Conservation (phyloP, 176 grass and related monocot genomes). For the Leersia perrieri region DNA sequence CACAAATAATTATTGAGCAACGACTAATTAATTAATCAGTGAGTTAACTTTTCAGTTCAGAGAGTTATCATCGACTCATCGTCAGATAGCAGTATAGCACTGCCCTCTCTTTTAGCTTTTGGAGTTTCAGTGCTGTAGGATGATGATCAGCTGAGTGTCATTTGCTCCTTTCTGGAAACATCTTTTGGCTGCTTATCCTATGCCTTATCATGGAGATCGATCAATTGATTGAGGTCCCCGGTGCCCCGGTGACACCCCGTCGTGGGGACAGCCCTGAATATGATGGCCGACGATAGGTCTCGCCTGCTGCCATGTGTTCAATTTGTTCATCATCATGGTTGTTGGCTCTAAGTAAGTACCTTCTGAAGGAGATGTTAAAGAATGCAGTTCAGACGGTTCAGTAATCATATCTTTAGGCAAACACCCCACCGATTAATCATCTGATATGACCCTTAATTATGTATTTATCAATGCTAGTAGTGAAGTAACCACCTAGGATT, state of each 20-base stretch:
- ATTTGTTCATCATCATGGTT: background rate
- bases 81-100: background rate
- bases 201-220: background rate
- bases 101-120: background rate
- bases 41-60: background rate
- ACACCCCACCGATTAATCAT: background rate
- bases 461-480: background rate
- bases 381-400: background rate
- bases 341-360: background rate
- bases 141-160: background rate
- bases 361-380: background rate
- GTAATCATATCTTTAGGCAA: background rate
- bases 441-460: background rate
- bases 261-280: background rate
- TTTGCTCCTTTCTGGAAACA: background rate
- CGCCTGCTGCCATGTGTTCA: background rate
- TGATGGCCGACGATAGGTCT: background rate
- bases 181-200: constrained; percentile 9
- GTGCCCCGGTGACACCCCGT: constrained; percentile 22
- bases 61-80: background rate
- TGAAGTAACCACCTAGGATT: background rate
- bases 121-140: background rate
- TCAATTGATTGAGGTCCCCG: background rate
- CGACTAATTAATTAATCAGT: background rate
- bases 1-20: background rate